Base-by-base conservation (phyloP, 805 yeast species). In the Candida xyloterini region DNA sequence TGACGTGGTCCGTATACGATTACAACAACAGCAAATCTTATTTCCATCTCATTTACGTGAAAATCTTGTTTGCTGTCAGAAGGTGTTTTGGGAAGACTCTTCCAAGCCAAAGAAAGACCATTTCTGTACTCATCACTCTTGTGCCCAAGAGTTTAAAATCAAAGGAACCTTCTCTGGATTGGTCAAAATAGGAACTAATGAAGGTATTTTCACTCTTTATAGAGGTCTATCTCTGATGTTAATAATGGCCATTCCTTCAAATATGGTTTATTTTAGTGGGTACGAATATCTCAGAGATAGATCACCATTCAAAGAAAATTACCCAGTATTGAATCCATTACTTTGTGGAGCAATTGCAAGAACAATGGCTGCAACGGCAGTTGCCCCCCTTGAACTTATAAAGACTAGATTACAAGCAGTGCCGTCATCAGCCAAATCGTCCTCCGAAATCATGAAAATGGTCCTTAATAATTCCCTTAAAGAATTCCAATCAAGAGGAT, bases 371-470 rank as follows among this genome's bases (percentile, higher is more conserved):
- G 95, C 97, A 0, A 78, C 96, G 0, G 74, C 76, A 2, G 81
- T 93, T 1, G 80, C 96, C 0, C 99, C 99, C 0, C 56, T 91
- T 2, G 99, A 93, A 60, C 72, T 93, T 25, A 57, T 90, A 29
- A 86, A 87, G 56, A 93, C 99, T 0, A 68, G 98, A 48, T 67
- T 91, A 24, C 99, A 93, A 65, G 84, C 95, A n/a, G 82, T 86
- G 21, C 93, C 95, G 0, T 63, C 77, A 13, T 63, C 65, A 4
- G 40, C 50, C 1, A 34, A 56, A 16, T 48, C 48, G 29, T 68
- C 53, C 30, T 53, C 64, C 15, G 70, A 76, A 41, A 62, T 84
- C 21, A 52, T 83, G 36, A 63, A 61, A 18, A 89, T 63, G 60
- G 68, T 65, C 29, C 21, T 64, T 14, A 42, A 40, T 7, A 64